Percentiles rank a stretch among this genome's conserved stretches.
These are phyloP conservation scores for Cadophora sp. DNA, from an alignment of 2,329 filamentous ascomycete species.

Conservation along the genomic window DNA sequence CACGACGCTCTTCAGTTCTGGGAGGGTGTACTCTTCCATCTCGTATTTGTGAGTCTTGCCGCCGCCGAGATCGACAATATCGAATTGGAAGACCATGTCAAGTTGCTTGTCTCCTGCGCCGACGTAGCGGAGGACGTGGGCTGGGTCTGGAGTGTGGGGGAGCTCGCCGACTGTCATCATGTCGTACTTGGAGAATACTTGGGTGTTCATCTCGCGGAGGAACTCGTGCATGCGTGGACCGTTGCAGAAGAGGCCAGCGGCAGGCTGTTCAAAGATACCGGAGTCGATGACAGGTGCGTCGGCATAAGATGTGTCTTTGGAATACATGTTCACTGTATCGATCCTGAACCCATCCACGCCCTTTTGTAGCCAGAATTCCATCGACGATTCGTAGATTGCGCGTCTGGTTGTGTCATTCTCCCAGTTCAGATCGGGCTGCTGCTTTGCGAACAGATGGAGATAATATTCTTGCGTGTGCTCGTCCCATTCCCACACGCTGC, in stretches of 20 bases:
- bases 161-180: slow-evolving; percentile 77
- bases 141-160: slow-evolving; percentile 64
- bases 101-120: slow-evolving; percentile 64
- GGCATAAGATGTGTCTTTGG: slow-evolving; percentile 64
- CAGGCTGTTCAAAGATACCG: slow-evolving; percentile 56
- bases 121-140: slow-evolving; percentile 65
- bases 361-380: slow-evolving; percentile 80
- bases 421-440: slow-evolving; percentile 89
- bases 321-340: slow-evolving; percentile 77
- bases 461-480: slow-evolving; percentile 78
- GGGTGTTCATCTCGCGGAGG: slow-evolving; percentile 67
- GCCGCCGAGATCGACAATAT: slow-evolving; percentile 66
- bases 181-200: slow-evolving; percentile 64
- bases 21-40: slow-evolving; percentile 53
- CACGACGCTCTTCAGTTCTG: slow-evolving; percentile 56
- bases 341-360: slow-evolving; percentile 79
- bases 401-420: slow-evolving; percentile 71
- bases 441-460: slow-evolving; percentile 74
- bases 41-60: slow-evolving; percentile 61
- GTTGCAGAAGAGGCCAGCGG: slow-evolving; percentile 66
- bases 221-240: slow-evolving; percentile 74
- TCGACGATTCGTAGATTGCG: slow-evolving; percentile 73
- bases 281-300: slow-evolving; percentile 63
- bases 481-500: slow-evolving; percentile 73
- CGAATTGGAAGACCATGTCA: slow-evolving; percentile 75